These are phyloP conservation scores for Cryphonectria radicalis DNA, from an alignment of 2,329 filamentous ascomycete species.

Conservation along the genomic window DNA sequence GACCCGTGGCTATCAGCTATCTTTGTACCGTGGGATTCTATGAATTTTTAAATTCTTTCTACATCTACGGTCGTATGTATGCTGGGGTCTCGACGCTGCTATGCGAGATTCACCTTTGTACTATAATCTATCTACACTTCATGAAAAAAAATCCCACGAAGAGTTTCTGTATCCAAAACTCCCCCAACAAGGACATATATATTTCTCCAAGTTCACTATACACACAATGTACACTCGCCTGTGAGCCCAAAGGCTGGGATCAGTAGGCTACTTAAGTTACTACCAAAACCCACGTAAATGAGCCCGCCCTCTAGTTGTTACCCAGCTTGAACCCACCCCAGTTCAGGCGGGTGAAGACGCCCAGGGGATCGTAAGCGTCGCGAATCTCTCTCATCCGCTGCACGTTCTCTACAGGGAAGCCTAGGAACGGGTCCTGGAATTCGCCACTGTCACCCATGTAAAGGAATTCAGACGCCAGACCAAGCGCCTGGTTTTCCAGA, in stretches of 20 bases:
- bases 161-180: too few relatives aligned
- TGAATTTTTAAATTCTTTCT: constrained; percentile 21
- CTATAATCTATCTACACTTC: background rate
- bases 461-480: constrained; percentile 40
- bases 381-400: constrained; percentile 38
- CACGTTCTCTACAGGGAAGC: constrained; percentile 41
- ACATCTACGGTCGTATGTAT: background rate
- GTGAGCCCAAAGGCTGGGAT: too few relatives aligned
- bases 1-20: constrained; percentile 29
- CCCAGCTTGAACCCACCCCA: constrained; percentile 42
- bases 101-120: background rate
- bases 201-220: too few relatives aligned
- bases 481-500: constrained; percentile 37
- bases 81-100: background rate
- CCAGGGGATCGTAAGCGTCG: constrained; percentile 39
- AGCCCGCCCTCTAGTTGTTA: too few relatives aligned
- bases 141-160: too few relatives aligned
- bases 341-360: constrained; percentile 39
- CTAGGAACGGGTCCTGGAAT: constrained; percentile 42
- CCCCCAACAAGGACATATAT: too few relatives aligned
- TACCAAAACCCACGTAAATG: too few relatives aligned
- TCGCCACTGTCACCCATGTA: constrained; percentile 45
- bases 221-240: too few relatives aligned
- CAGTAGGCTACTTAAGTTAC: too few relatives aligned
- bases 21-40: constrained; percentile 27